Base-by-base conservation (phyloP, 805 yeast genomes). In the Saccharomyces mikatae region DNA sequence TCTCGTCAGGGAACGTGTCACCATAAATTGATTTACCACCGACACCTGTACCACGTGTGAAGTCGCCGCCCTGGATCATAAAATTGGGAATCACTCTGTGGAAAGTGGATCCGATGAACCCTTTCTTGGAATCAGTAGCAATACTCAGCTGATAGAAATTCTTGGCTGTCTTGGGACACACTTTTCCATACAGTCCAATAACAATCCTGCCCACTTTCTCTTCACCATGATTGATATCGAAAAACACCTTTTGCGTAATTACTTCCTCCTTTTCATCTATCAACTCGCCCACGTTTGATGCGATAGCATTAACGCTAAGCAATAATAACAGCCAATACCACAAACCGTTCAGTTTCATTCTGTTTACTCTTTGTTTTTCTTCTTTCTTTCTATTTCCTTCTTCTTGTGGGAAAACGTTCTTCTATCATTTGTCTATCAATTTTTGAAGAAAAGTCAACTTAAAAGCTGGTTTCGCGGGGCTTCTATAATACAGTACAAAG, bases 61-160 rank as follows among this genome's bases (percentile, higher is more conserved):
- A 85, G 75, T 87, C 94, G 78, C 92, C 91, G 74, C 91, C 97
- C 80, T 91, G 97, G 73, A 91, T 81, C 97, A 91, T 91, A 81
- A 91, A 91, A 74, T 86, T 83, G 66, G 96, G 96, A 67, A 89
- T 89, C 59, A 89, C 92, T 77, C 96, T 84, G 87, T 90, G 96
- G 90, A 90, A 90, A 65, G 82, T 76, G 54, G 96, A 88, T 67
- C 80, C 80, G 68, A 83, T 80, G 82, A 86, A 90, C 63, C 97
- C 97, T 71, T 77, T 86, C 57, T 96, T 96, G 2, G 62, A 50
- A 80, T 87, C 84, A 78, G 89, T 95, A 66, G 97, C 96, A 59
- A 96, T 89, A 70, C 84, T 77, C 66, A 90, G 81, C 60, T 94
- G 94, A 74, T 95, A 85, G 84, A 89, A 89, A 81, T 90, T 89